Evolutionary conservation across 257 asterid genomes (phyloP).

Genomic region (Solanum pennellii): DNA sequence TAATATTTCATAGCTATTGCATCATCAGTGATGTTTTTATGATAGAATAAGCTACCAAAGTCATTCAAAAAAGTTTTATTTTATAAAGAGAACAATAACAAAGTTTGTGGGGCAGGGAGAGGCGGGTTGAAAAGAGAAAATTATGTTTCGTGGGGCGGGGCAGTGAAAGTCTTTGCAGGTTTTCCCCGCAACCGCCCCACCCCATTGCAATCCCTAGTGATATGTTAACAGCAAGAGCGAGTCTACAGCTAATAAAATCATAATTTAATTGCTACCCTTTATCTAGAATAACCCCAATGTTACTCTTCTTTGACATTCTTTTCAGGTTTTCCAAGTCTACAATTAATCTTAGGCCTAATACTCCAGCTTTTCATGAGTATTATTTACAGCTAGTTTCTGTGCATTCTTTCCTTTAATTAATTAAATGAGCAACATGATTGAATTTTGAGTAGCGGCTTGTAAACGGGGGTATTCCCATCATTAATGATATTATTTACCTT

Average conservation of each 20-base stretch:
- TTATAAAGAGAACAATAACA: neutral
- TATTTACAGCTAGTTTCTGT: neutral
- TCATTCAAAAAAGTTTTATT: neutral
- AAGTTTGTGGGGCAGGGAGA: neutral
- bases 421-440: neutral
- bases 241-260: neutral
- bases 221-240: neutral
- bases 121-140: neutral
- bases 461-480: neutral
- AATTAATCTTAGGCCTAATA: neutral
- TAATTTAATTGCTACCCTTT: neutral
- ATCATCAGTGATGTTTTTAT: neutral
- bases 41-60: neutral
- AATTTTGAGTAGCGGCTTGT: neutral
- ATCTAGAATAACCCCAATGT: neutral
- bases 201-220: neutral
- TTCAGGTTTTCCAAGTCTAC: neutral
- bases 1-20: neutral
- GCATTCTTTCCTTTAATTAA: neutral
- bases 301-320: neutral
- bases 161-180: neutral
- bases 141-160: neutral
- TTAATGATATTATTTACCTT: neutral
- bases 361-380: neutral
- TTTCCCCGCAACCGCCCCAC: neutral